Evolutionary conservation across 495 filamentous ascomycete species (phyloP).

Genomic region (Penicillium pulvis): DNA sequence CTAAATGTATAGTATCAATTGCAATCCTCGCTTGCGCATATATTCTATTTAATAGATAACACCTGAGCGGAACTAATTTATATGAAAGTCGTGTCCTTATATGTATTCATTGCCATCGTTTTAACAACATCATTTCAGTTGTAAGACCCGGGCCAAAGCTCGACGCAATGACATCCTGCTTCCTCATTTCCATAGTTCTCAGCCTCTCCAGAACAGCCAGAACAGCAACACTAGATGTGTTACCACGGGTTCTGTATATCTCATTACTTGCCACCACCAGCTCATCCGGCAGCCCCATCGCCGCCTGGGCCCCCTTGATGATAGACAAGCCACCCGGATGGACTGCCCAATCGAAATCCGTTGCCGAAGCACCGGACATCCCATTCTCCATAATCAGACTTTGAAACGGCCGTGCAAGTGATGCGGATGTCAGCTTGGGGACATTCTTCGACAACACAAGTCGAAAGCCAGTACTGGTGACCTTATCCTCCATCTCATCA

Average conservation of each 20-base stretch:
- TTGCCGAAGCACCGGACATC: conserved; percentile 14
- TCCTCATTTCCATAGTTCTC: conserved; percentile 52
- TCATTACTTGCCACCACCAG: conserved; percentile 64
- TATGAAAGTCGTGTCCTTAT: not conserved
- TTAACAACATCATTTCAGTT: conserved; percentile 60
- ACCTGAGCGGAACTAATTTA: not conserved
- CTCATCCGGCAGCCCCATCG: conserved; percentile 53
- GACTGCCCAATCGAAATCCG: conserved; percentile 68
- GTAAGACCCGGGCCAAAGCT: conserved; percentile 67
- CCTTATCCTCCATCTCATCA: not conserved
- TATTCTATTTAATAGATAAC: not conserved
- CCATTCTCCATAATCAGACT: not conserved
- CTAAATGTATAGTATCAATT: too few species aligned
- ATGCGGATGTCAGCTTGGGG: not conserved
- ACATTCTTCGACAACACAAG: conserved; percentile 1
- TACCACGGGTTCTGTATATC: conserved; percentile 64
- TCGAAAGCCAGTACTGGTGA: not conserved
- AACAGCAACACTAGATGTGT: conserved; percentile 62
- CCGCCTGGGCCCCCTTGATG: conserved; percentile 57
- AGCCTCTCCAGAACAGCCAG: conserved; percentile 39
- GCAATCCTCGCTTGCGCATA: too few species aligned
- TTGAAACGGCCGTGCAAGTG: not conserved
- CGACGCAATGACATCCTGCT: conserved; percentile 59
- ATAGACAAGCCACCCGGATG: conserved; percentile 68
- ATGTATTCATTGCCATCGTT: not conserved